These are phyloP conservation scores for Diospyros lotus DNA, from an alignment of 148 eudicot species.

Conservation along the genomic window DNA sequence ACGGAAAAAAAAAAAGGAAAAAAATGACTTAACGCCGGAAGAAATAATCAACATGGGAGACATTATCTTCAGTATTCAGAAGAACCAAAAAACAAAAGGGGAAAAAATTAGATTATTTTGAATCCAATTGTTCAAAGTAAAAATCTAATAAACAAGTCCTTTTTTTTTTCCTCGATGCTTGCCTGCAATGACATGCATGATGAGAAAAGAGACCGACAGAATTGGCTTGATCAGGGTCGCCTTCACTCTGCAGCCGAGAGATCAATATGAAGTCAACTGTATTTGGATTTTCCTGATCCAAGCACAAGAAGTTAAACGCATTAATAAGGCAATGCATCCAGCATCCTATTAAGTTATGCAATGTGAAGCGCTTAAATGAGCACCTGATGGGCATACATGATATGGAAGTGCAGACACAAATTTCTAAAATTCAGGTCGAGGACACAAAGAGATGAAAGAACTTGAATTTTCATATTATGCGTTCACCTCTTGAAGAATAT, in stretches of 20 bases:
- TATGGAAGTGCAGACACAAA: no score
- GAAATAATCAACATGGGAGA: no score
- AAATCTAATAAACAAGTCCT: neutral
- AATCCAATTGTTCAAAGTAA: neutral
- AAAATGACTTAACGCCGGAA: neutral
- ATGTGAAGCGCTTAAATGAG: neutral
- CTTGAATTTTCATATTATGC: no score
- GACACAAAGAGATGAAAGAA: no score
- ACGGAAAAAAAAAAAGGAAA: neutral
- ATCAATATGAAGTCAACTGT: slow-evolving; percentile 75
- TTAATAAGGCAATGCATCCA: neutral
- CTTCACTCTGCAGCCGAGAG: slow-evolving; percentile 37
- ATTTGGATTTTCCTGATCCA: slow-evolving; percentile 42
- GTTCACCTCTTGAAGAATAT: no score
- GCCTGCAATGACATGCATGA: slow-evolving; percentile 85
- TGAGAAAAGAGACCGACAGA: slow-evolving; percentile 52
- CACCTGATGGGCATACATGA: no score
- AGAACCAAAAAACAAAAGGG: neutral
- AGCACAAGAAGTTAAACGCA: slow-evolving; percentile 9
- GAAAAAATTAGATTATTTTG: neutral
- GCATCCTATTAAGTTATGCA: neutral
- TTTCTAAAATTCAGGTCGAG: no score
- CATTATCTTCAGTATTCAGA: neutral
- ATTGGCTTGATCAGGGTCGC: slow-evolving; percentile 25
- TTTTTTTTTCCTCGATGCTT: slow-evolving; percentile 12